Evolutionary conservation across 1,139 yeast species (phyloP).

Genomic region (Spencermartinsiella ligniputridi): DNA sequence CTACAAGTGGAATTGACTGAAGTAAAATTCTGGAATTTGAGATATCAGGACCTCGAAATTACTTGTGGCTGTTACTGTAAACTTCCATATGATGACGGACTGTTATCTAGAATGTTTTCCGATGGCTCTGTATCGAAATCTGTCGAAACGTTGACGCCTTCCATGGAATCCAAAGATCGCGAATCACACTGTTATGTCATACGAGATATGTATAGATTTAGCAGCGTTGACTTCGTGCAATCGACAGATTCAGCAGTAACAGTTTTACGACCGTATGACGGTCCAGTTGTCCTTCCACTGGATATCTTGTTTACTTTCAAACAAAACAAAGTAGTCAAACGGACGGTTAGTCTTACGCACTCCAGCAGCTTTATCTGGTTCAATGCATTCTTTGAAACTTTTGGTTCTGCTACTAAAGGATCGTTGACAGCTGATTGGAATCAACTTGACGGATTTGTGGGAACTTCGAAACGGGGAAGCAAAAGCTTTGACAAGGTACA

Average conservation of each 20-base stretch:
- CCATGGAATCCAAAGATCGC: background rate
- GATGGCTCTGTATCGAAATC: background rate
- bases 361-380: constrained; percentile 32
- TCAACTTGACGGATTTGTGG: constrained; percentile 67
- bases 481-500: constrained; percentile 48
- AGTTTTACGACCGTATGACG: constrained; percentile 5
- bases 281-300: constrained; percentile 9
- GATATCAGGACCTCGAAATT: constrained; percentile 26
- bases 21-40: constrained; percentile 27
- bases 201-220: constrained; percentile 21
- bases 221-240: constrained; percentile 16
- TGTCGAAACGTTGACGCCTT: background rate
- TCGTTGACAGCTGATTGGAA: constrained; percentile 44
- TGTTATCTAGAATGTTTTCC: background rate
- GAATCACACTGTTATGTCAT: background rate
- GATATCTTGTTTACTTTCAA: constrained; percentile 22
- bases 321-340: constrained; percentile 9
- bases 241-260: constrained; percentile 8
- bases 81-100: background rate
- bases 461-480: constrained; percentile 51
- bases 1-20: constrained; percentile 25
- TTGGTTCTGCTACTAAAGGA: constrained; percentile 15
- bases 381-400: constrained; percentile 34
- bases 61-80: constrained; percentile 20
- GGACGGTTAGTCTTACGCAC: constrained; percentile 15